A percentile compares a stretch with the other conserved stretches of the same genome.
Conservation (phyloP, 2,329 filamentous ascomycete genomes). For the Colletotrichum karsti region DNA sequence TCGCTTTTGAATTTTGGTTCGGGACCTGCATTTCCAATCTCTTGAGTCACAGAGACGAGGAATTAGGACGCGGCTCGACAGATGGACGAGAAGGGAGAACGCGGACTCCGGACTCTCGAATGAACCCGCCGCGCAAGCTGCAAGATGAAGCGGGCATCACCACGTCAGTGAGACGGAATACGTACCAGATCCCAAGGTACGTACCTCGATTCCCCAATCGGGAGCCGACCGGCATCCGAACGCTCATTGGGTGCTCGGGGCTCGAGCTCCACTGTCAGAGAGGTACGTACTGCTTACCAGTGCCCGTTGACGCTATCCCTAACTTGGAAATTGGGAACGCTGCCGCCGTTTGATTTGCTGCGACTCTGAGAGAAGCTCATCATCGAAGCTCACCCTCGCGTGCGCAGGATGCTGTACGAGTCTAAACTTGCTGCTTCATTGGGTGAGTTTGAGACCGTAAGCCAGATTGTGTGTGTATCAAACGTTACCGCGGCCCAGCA, state of each 20-base stretch:
- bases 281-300: neutral
- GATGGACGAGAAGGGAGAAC: neutral
- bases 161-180: neutral
- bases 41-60: neutral
- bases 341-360: neutral
- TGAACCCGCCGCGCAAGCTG: neutral
- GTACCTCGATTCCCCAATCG: neutral
- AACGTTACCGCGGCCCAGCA: neutral
- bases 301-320: neutral
- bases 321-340: neutral
- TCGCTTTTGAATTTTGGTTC: neutral
- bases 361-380: neutral
- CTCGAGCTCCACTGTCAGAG: neutral
- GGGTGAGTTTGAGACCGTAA: neutral
- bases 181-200: neutral
- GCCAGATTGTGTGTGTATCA: neutral
- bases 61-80: neutral
- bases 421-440: neutral
- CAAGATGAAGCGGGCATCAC: too few relatives aligned
- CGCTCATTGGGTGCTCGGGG: neutral
- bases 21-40: neutral
- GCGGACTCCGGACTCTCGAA: neutral
- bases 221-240: constrained; percentile 14
- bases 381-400: neutral
- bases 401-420: neutral